These are phyloP conservation scores for Amylocystis lapponica DNA, from an alignment of 768 basidiomycete genomes.

Conservation along the genomic window DNA sequence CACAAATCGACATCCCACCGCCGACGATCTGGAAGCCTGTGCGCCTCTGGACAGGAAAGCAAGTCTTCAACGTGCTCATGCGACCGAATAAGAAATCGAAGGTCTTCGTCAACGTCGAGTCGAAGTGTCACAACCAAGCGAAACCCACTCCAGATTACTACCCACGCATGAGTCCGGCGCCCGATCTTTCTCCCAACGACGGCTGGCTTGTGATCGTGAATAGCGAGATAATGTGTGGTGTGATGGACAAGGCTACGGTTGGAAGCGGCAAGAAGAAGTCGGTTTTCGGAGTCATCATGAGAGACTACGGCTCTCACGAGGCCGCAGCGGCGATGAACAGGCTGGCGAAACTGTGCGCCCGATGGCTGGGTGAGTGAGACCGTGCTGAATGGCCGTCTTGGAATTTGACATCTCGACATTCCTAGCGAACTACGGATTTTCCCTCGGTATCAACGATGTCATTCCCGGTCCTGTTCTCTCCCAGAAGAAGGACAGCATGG, in stretches of 20 bases:
- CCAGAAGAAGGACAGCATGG: conserved; percentile 75
- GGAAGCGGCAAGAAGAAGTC: conserved; percentile 99
- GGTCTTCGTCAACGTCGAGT: conserved; percentile 91
- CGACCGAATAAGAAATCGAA: conserved; percentile 80
- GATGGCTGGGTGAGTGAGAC: conserved; percentile 69
- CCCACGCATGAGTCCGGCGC: conserved; percentile 57
- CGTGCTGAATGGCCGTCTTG: conserved; percentile 2
- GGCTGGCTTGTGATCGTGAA: conserved; percentile 97
- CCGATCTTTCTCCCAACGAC: conserved; percentile 93
- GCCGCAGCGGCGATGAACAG: conserved; percentile 95
- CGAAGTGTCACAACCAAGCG: conserved; percentile 88
- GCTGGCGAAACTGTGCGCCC: conserved; percentile 90
- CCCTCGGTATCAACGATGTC: conserved; percentile 96
- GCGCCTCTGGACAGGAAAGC: conserved; percentile 96
- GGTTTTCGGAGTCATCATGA: conserved; percentile 94
- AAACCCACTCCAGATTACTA: conserved; percentile 63
- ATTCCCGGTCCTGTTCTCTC: conserved; percentile 88
- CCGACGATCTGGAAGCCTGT: conserved; percentile 92
- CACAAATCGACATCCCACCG: conserved; percentile 93
- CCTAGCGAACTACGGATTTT: conserved; percentile 95
- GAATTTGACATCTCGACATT: conserved; percentile 8
- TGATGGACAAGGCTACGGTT: conserved; percentile 97
- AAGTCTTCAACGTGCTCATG: conserved; percentile 97
- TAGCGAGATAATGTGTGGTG: conserved; percentile 98
- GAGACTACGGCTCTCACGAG: conserved; percentile 94